Evolutionary conservation across 2,329 filamentous ascomycete genomes (phyloP).

Genomic region (Monilinia laxa): DNA sequence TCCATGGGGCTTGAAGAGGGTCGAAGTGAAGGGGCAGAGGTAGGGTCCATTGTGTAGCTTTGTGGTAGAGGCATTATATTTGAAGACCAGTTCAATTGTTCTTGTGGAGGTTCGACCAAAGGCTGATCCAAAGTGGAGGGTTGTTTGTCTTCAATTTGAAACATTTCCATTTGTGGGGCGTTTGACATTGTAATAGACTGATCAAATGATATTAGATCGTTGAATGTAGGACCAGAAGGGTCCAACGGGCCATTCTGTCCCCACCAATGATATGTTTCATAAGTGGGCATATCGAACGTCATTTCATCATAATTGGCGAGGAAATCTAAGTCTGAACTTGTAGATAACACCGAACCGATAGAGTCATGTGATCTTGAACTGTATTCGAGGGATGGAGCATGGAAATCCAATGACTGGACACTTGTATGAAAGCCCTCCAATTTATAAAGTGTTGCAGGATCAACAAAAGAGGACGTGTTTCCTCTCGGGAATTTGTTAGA

Average conservation of each 20-base stretch:
- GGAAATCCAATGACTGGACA: constrained; percentile 19
- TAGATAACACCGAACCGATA: constrained; percentile 19
- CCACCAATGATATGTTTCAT: constrained; percentile 19
- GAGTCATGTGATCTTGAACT: constrained; percentile 23
- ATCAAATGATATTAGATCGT: constrained; percentile 11
- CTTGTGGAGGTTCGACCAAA: background rate
- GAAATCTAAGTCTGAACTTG: constrained; percentile 16
- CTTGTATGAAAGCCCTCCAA: constrained; percentile 21
- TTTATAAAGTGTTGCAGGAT: constrained; percentile 20
- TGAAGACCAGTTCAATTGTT: constrained; percentile 2
- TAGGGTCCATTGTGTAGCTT: background rate
- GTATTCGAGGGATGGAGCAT: constrained; percentile 19
- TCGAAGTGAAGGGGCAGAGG: background rate
- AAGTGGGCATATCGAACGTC: constrained; percentile 13
- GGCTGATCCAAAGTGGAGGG: background rate
- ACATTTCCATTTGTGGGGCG: background rate
- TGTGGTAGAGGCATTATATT: background rate
- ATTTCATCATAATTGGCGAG: constrained; percentile 18
- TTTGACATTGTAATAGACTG: constrained; percentile 2
- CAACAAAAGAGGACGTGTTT: constrained; percentile 18
- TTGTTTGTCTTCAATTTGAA: constrained; percentile 6
- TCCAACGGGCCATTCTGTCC: background rate
- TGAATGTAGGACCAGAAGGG: background rate
- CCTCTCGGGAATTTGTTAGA: constrained; percentile 6
- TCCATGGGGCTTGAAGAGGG: constrained; percentile 24